phyloP scores from a whole-genome alignment of 148 eudicot genomes.

The Camellia lanceoleosa region DNA sequence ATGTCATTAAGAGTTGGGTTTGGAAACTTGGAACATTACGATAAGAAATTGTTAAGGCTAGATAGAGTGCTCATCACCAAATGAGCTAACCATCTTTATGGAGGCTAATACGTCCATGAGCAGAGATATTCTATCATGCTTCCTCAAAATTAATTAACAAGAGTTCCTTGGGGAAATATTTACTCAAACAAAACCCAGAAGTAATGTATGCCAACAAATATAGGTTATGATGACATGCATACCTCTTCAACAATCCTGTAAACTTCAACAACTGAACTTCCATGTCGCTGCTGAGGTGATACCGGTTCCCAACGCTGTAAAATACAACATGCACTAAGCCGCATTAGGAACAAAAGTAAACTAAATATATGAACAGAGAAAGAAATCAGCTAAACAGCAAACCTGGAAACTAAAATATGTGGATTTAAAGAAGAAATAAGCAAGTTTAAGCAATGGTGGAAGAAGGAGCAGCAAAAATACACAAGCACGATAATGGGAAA shows the following conservation, averaged over 20 bases:
- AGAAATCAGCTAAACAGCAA: neutral
- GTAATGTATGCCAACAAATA: conserved; percentile 10
- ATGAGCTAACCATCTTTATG: no score
- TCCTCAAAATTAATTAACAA: neutral
- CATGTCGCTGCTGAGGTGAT: conserved; percentile 94
- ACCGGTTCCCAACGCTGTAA: conserved; percentile 83
- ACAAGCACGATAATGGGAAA: conserved; percentile 1
- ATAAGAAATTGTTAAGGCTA: no score
- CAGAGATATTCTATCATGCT: neutral
- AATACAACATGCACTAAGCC: conserved; percentile 11
- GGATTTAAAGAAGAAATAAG: conserved; percentile 10
- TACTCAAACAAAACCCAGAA: neutral
- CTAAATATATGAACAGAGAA: conserved; percentile 4
- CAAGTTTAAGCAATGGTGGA: conserved; percentile 1
- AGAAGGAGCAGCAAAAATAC: neutral
- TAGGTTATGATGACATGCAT: conserved; percentile 14
- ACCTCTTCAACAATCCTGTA: conserved; percentile 99
- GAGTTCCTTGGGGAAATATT: neutral
- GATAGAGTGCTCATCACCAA: no score
- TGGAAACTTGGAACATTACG: no score
- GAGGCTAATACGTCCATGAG: neutral
- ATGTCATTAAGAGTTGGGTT: no score
- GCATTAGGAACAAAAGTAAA: conserved; percentile 6
- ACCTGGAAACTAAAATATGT: neutral
- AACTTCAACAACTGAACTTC: conserved; percentile 97